A percentile compares a stretch with the other conserved stretches of the same genome.
phyloP scores from a whole-genome alignment of 495 filamentous ascomycete genomes.

The Penicillium lividum region DNA sequence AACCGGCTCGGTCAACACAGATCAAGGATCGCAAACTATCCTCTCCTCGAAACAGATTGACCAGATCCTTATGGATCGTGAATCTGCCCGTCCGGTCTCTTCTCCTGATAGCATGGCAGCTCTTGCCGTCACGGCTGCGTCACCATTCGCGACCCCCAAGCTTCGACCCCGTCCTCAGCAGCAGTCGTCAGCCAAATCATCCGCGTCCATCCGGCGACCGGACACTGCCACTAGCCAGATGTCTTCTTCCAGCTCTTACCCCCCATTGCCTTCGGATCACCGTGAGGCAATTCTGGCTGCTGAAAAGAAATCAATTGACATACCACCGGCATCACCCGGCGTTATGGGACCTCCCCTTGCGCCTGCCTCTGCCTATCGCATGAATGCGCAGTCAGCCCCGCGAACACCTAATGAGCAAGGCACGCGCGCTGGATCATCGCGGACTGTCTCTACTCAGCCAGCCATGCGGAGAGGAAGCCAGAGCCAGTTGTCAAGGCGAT shows the following conservation, averaged over 20 bases:
- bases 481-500: slow-evolving; percentile 66
- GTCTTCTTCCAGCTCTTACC: slow-evolving; percentile 50
- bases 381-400: slow-evolving; percentile 54
- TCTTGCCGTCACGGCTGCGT: slow-evolving; percentile 16
- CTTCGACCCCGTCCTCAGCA: slow-evolving; percentile 38
- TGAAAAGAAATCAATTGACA: slow-evolving; percentile 54
- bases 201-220: slow-evolving; percentile 53
- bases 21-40: slow-evolving; percentile 73
- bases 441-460: slow-evolving; percentile 49
- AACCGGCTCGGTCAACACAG: slow-evolving; percentile 50
- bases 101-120: slow-evolving; percentile 37
- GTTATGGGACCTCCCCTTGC: slow-evolving; percentile 84
- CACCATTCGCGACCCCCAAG: slow-evolving; percentile 43
- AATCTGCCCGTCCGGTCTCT: slow-evolving; percentile 32
- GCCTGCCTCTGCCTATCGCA: slow-evolving; percentile 76
- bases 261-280: slow-evolving; percentile 81
- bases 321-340: slow-evolving; percentile 42
- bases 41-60: slow-evolving; percentile 74
- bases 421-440: slow-evolving; percentile 55
- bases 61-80: slow-evolving; percentile 56
- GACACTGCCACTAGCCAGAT: slow-evolving; percentile 67
- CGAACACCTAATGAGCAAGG: slow-evolving; percentile 63
- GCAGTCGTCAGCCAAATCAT: slow-evolving; percentile 34
- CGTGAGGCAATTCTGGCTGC: slow-evolving; percentile 83
- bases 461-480: slow-evolving; percentile 41